Conservation (phyloP, 768 basidiomycete species). For the Heimioporus sp. region DNA sequence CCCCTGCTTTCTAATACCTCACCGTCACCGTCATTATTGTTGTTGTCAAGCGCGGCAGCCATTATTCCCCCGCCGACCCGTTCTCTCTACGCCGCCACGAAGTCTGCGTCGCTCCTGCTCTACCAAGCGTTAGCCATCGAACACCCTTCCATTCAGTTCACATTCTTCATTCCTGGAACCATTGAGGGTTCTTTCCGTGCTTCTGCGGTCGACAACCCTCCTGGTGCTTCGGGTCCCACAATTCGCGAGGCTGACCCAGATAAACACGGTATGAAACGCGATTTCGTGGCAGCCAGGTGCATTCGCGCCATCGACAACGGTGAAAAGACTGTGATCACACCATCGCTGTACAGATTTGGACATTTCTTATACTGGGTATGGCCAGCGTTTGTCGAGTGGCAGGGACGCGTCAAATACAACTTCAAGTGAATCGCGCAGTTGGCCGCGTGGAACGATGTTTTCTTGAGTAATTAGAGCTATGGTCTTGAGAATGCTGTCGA, state of each 20-base stretch:
- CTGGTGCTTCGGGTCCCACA: slow-evolving; percentile 26
- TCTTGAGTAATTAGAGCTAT: too few relatives aligned
- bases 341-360: slow-evolving; percentile 42
- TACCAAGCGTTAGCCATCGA: slow-evolving; percentile 82
- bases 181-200: slow-evolving; percentile 79
- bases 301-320: slow-evolving; percentile 57
- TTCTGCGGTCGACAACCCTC: slow-evolving; percentile 65
- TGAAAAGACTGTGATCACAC: slow-evolving; percentile 61
- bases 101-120: slow-evolving; percentile 73
- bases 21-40: slow-evolving; percentile 65
- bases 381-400: slow-evolving; percentile 56
- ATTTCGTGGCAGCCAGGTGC: slow-evolving; percentile 57
- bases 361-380: slow-evolving; percentile 66
- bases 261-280: slow-evolving; percentile 55
- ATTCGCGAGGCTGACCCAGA: slow-evolving; percentile 50
- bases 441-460: too few relatives aligned
- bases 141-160: slow-evolving; percentile 65
- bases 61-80: slow-evolving; percentile 85
- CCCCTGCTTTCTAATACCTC: slow-evolving; percentile 71
- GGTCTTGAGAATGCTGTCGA: too few relatives aligned
- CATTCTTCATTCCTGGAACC: slow-evolving; percentile 62
- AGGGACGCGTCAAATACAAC: slow-evolving; percentile 64
- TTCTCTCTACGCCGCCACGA: slow-evolving; percentile 79
- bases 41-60: slow-evolving; percentile 77
- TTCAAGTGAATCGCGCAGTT: slow-evolving; percentile 31